phyloP scores from a whole-genome alignment of 768 basidiomycete species.

The Russula foetens region DNA sequence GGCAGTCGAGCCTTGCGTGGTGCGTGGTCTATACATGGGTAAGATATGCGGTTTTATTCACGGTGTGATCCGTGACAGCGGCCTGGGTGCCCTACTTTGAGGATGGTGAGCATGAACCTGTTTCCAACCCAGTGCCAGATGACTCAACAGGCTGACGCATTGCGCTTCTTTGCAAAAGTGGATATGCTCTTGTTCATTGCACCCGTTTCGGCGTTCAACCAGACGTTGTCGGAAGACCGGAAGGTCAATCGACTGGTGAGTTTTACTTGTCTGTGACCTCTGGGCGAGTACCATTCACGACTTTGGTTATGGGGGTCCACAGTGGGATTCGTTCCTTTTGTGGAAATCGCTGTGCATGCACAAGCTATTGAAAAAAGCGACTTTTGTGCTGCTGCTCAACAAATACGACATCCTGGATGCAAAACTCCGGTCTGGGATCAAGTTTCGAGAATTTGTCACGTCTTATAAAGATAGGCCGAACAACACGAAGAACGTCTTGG shows the following conservation, averaged over 20 bases:
- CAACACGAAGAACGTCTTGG: constrained; percentile 40
- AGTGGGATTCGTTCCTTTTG: constrained; percentile 49
- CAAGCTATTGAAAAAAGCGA: constrained; percentile 43
- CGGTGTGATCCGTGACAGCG: constrained; percentile 28
- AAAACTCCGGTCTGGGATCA: constrained; percentile 44
- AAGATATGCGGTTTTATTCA: neutral
- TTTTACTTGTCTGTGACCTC: neutral
- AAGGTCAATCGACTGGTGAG: constrained; percentile 51
- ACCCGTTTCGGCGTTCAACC: constrained; percentile 57
- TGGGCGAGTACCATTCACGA: neutral
- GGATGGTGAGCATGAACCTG: constrained; percentile 35
- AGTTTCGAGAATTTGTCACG: constrained; percentile 48
- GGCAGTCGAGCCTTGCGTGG: constrained; percentile 51
- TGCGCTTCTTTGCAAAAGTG: constrained; percentile 29
- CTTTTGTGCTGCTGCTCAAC: constrained; percentile 55
- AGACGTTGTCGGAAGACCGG: constrained; percentile 51
- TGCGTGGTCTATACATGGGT: constrained; percentile 20
- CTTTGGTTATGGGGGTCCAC: neutral
- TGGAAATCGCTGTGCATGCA: constrained; percentile 57
- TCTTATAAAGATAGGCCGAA: constrained; percentile 47
- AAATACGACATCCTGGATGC: constrained; percentile 52
- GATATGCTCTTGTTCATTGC: constrained; percentile 61
- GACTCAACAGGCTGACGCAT: neutral
- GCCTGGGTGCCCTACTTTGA: constrained; percentile 68
- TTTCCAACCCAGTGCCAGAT: neutral